A percentile compares a stretch with the other conserved stretches of the same genome.
Conservation (phyloP, 495 filamentous ascomycete species). For the Penicillium canariense region DNA sequence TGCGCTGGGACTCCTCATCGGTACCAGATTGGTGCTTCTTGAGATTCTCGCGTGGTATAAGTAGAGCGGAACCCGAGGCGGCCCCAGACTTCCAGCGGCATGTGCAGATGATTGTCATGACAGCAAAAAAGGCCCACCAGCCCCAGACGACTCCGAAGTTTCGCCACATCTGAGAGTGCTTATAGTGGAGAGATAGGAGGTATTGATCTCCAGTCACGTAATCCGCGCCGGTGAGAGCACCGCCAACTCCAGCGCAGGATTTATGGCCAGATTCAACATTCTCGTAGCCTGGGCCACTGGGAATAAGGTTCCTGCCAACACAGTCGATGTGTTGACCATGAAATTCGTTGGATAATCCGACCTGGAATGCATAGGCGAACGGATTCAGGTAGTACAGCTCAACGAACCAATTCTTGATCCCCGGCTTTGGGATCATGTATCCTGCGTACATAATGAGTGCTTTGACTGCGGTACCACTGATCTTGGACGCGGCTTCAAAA, state of each 20-base stretch:
- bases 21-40: constrained; percentile 16
- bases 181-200: constrained; percentile 47
- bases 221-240: constrained; percentile 41
- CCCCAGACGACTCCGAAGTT: constrained; percentile 46
- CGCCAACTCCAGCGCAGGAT: constrained; percentile 54
- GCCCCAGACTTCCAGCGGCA: constrained; percentile 31
- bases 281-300: constrained; percentile 29
- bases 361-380: constrained; percentile 68
- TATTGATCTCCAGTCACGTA: constrained; percentile 49
- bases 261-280: constrained; percentile 24
- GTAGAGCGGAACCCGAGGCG: constrained; percentile 26
- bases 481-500: constrained; percentile 51
- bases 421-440: constrained; percentile 59
- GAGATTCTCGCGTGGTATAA: constrained; percentile 41
- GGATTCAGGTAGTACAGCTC: constrained; percentile 74
- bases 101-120: constrained; percentile 33
- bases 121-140: constrained; percentile 40
- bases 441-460: constrained; percentile 55
- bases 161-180: constrained; percentile 40
- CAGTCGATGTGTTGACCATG: constrained; percentile 48
- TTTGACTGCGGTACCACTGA: constrained; percentile 43
- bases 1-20: constrained; percentile 30
- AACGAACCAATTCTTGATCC: constrained; percentile 73
- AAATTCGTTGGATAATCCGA: constrained; percentile 65
- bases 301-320: constrained; percentile 46